These are phyloP conservation scores for Colletotrichum siamense DNA, from an alignment of 2,329 filamentous ascomycete species.

Conservation along the genomic window DNA sequence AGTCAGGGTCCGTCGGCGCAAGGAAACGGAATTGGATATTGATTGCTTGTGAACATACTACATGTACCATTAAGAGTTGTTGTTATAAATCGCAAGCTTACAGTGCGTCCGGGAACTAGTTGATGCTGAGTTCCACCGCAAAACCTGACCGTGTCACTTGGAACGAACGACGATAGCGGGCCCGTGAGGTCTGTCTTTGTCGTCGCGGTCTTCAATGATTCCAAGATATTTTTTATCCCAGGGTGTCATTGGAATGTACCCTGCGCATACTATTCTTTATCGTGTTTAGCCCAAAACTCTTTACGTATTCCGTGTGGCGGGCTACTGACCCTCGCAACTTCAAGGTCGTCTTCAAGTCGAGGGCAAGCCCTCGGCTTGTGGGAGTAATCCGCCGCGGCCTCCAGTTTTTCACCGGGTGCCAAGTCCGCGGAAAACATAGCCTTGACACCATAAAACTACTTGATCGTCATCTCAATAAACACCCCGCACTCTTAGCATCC, in stretches of 20 bases:
- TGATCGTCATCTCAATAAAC: neutral
- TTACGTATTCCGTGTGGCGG: fast-evolving
- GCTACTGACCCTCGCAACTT: neutral
- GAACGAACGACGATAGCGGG: neutral
- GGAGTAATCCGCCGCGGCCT: neutral
- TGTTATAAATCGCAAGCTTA: neutral
- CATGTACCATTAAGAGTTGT: neutral
- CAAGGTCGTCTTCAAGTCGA: neutral
- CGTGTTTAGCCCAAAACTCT: fast-evolving
- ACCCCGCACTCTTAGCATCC: neutral
- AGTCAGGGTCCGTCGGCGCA: neutral
- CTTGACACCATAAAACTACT: neutral
- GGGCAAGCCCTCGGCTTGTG: neutral
- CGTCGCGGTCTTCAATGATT: no score
- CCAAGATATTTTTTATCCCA: no score
- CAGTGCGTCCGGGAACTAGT: neutral
- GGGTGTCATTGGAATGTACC: no score
- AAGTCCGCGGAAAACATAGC: neutral
- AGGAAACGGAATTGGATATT: neutral
- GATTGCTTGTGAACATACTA: neutral
- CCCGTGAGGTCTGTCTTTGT: neutral
- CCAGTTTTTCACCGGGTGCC: neutral
- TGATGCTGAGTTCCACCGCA: neutral
- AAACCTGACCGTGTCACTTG: neutral
- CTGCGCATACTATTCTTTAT: no score